Conservation (phyloP, 495 filamentous ascomycete genomes). For the Penicilliopsis zonata region DNA sequence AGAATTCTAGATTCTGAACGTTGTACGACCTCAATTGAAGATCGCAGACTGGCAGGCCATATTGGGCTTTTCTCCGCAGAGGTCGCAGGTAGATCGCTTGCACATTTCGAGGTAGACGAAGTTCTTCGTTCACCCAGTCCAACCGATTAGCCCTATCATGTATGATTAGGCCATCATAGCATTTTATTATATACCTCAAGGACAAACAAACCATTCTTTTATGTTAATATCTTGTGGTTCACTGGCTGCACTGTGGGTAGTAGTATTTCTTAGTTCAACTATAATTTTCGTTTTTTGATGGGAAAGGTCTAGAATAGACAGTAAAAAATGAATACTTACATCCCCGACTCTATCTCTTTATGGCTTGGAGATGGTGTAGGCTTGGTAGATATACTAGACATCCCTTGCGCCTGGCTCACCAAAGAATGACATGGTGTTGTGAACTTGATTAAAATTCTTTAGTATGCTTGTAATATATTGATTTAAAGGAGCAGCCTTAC, state of each 20-base stretch:
- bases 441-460: not conserved
- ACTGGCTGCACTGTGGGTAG: slow-evolving; percentile 1
- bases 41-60: slow-evolving; percentile 75
- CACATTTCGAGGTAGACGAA: slow-evolving; percentile 59
- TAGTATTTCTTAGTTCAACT: too few relatives aligned
- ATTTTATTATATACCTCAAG: not conserved
- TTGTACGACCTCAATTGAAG: slow-evolving; percentile 89
- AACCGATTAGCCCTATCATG: slow-evolving; percentile 25
- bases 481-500: too few relatives aligned
- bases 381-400: too few relatives aligned
- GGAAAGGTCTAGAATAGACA: not conserved
- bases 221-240: slow-evolving; percentile 9
- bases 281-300: too few relatives aligned
- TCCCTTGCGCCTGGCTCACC: too few relatives aligned
- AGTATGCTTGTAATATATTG: too few relatives aligned
- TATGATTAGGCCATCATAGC: not conserved
- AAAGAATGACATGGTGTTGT: not conserved
- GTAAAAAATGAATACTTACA: not conserved
- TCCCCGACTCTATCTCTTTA: too few relatives aligned
- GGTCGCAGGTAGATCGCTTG: slow-evolving; percentile 81
- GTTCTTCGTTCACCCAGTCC: slow-evolving; percentile 18
- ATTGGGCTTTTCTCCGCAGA: slow-evolving; percentile 57
- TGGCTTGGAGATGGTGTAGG: too few relatives aligned
- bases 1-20: slow-evolving; percentile 84
- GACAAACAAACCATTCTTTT: slow-evolving; percentile 17